These are phyloP conservation scores for Maudiozyma humilis DNA, from an alignment of 1,139 yeast genomes.

Conservation along the genomic window DNA sequence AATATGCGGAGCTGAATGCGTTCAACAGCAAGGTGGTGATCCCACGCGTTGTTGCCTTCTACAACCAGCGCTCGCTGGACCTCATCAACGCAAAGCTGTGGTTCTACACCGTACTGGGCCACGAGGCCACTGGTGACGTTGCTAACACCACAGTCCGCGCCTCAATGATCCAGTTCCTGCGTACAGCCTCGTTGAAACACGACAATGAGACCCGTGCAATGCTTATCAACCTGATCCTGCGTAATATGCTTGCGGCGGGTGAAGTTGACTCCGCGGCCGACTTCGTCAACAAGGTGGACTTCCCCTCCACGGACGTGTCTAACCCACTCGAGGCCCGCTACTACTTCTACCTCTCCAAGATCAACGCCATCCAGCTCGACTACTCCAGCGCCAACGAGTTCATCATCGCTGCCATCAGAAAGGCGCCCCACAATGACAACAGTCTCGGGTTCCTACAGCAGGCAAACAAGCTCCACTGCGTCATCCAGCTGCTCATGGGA, in stretches of 20 bases:
- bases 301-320: slow-evolving; percentile 60
- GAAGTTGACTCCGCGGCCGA: slow-evolving; percentile 84
- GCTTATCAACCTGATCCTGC: slow-evolving; percentile 69
- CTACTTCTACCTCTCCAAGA: slow-evolving; percentile 79
- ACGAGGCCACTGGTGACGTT: slow-evolving; percentile 47
- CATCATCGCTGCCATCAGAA: slow-evolving; percentile 86
- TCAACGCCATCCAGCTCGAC: slow-evolving; percentile 86
- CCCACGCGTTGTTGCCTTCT: slow-evolving; percentile 48
- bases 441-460: slow-evolving; percentile 85
- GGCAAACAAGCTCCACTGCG: slow-evolving; percentile 79
- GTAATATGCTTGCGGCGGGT: slow-evolving; percentile 70
- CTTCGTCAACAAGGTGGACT: slow-evolving; percentile 79
- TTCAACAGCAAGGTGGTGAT: slow-evolving; percentile 44
- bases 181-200: slow-evolving; percentile 87
- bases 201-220: slow-evolving; percentile 89
- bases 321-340: slow-evolving; percentile 89
- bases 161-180: slow-evolving; percentile 60
- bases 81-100: slow-evolving; percentile 83
- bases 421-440: slow-evolving; percentile 87
- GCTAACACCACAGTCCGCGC: slow-evolving; percentile 55
- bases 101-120: slow-evolving; percentile 81
- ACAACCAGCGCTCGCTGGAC: slow-evolving; percentile 79
- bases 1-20: slow-evolving; percentile 41
- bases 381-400: slow-evolving; percentile 87
- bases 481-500: slow-evolving; percentile 90